Percentiles rank a stretch among this genome's conserved stretches.
phyloP scores from a whole-genome alignment of 78 protist genomes.

The Paratrimastix pyriformis region DNA sequence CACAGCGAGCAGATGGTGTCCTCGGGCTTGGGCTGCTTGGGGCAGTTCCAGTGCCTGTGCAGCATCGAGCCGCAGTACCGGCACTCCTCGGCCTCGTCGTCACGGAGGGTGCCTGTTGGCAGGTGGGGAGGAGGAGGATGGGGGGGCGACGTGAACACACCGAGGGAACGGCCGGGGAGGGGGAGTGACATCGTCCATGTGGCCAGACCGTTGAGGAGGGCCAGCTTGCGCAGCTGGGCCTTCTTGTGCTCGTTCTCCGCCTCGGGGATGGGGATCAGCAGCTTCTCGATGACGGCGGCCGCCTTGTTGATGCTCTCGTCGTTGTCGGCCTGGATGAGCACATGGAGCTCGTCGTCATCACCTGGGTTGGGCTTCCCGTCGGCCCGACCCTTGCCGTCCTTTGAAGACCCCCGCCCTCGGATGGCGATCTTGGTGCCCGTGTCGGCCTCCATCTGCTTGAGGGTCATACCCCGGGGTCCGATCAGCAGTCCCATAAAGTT shows the following conservation, averaged over 20 bases:
- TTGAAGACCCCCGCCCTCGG: conserved; percentile 75
- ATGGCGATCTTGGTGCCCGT: conserved; percentile 60
- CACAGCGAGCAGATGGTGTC: too few species aligned
- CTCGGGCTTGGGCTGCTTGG: too few species aligned
- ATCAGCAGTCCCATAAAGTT: conserved; percentile 65
- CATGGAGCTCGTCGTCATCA: conserved; percentile 68
- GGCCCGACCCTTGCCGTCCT: conserved; percentile 51
- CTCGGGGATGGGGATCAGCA: conserved; percentile 62
- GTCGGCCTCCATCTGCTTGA: conserved; percentile 5
- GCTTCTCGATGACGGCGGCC: conserved; percentile 33
- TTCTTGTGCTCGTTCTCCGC: conserved; percentile 70
- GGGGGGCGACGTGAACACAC: too few species aligned
- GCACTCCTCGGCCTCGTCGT: too few species aligned
- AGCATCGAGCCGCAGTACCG: too few species aligned
- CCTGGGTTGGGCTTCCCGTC: conserved; percentile 27
- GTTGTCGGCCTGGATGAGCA: conserved; percentile 51
- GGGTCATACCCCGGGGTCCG: conserved; percentile 59
- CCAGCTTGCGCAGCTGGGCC: conserved; percentile 71
- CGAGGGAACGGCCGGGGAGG: too few species aligned
- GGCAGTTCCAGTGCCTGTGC: too few species aligned
- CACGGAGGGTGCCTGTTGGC: too few species aligned
- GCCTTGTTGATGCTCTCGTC: conserved; percentile 54
- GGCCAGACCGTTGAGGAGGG: conserved; percentile 78
- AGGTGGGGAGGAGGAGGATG: too few species aligned
- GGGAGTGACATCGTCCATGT: too few species aligned